Base-by-base conservation (phyloP, 2,329 filamentous ascomycete species). In the Penicillium aurantiogriseum region DNA sequence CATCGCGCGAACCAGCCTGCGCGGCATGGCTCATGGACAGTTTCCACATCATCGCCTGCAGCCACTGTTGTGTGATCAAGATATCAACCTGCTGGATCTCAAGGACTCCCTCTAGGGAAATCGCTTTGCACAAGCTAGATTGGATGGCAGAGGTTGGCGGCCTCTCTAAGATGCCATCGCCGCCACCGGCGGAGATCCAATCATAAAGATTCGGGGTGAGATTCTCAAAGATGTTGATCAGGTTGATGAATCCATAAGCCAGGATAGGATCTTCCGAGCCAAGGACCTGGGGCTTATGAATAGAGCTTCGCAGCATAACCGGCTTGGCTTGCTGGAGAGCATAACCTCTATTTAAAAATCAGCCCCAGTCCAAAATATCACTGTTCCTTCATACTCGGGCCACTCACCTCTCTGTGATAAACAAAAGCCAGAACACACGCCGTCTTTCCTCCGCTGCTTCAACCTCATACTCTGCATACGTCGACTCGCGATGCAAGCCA, bases 361-460 rank as follows among this genome's bases (percentile, higher is more conserved):
- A 53, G 27, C 38, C 17, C 35, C 15, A 10, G 15, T 38, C 5
- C 25, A 31, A 25, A 15, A 2, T 21, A 21, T 38, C 5, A 13
- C 27, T 23, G 15, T 6, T 23, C 19, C 19, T 25, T 21, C 17
- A 31, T 33, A 19, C 46, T 11, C 17, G 43, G 23, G 5, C 11
- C 3, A 67, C 75, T 67, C 74, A 87, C 85, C 88, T 84, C 76
- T 92, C 89, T 9, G 85, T 85, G 1, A 88, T 80, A 67, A 88
- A 88, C 9, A 91, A 77, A 10, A 91, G 79, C 88, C 89, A 92
- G 69, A 87, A 92, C 0, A 91, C 77, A 33, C 88, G 82, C 56
- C 89, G 80, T 63, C 83, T 82, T 60, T 87, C 82, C 23, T 86
- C 82, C 1, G 83, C 81, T 57, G 91, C 88, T 19, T 83, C 73